Evolutionary conservation across 805 yeast genomes (phyloP).

Genomic region (Saturnispora zaruensis): DNA sequence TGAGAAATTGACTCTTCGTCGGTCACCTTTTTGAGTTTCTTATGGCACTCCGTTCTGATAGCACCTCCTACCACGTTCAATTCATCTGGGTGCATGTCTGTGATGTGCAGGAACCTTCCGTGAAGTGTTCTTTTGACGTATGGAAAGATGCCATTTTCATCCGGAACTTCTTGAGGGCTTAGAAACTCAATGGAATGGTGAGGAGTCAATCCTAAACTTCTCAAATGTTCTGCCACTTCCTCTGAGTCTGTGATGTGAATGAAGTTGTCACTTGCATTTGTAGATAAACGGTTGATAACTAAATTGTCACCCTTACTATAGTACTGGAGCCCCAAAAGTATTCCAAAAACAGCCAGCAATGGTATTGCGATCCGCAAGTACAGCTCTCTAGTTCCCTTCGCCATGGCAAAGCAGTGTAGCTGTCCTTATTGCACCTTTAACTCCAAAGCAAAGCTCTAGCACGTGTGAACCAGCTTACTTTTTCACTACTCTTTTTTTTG

Average conservation of each 20-base stretch:
- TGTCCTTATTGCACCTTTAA: background rate
- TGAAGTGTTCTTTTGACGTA: slow-evolving; percentile 31
- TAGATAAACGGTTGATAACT: background rate
- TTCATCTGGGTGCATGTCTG: slow-evolving; percentile 83
- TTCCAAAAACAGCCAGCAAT: background rate
- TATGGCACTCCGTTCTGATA: slow-evolving; percentile 50
- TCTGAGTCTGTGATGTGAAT: slow-evolving; percentile 12
- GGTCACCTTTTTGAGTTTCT: slow-evolving; percentile 27
- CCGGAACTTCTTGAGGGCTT: slow-evolving; percentile 6
- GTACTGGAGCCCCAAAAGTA: background rate
- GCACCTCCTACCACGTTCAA: slow-evolving; percentile 46
- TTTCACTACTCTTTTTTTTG: background rate
- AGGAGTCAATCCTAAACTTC: slow-evolving; percentile 33
- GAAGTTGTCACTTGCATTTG: background rate
- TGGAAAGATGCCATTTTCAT: slow-evolving; percentile 5
- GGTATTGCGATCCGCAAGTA: background rate
- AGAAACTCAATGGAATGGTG: slow-evolving; percentile 28
- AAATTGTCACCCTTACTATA: background rate
- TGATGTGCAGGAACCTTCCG: slow-evolving; percentile 78
- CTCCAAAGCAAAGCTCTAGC: background rate
- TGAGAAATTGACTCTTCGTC: slow-evolving; percentile 42
- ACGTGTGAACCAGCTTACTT: background rate
- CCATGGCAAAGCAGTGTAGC: background rate
- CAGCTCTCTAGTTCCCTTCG: background rate
- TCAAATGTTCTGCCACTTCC: slow-evolving; percentile 25